Evolutionary conservation across 1,139 yeast genomes (phyloP).

Genomic region (Geotrichum histeridarum): DNA sequence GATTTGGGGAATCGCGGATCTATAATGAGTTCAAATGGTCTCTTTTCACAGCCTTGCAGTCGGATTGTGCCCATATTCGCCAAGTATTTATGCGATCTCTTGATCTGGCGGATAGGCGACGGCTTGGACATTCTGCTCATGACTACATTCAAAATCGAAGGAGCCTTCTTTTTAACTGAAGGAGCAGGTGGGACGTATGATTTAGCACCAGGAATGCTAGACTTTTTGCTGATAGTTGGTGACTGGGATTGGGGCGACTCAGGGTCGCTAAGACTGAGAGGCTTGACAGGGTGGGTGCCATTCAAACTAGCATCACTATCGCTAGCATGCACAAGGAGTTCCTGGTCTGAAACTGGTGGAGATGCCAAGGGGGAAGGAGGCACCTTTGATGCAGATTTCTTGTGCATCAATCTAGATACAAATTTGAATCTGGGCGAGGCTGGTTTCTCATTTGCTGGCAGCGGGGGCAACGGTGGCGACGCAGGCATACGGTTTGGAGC

Average conservation of each 20-base stretch:
- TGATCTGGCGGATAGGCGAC: not conserved
- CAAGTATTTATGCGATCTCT: constrained; percentile 4
- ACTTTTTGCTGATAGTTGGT: too few species aligned
- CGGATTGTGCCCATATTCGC: constrained; percentile 12
- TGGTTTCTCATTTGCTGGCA: not conserved
- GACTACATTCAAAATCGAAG: not conserved
- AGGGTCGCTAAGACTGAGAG: too few species aligned
- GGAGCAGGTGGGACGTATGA: not conserved
- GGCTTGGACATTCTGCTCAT: not conserved
- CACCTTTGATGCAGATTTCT: not conserved
- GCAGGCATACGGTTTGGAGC: not conserved
- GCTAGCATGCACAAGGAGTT: not conserved
- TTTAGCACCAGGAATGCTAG: too few species aligned
- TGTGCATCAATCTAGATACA: not conserved
- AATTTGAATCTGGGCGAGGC: not conserved
- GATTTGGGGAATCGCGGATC: constrained; percentile 17
- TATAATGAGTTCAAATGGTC: constrained; percentile 9
- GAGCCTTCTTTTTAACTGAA: not conserved
- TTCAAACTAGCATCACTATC: not conserved
- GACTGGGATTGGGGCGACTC: too few species aligned
- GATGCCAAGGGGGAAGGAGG: not conserved
- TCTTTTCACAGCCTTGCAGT: not conserved
- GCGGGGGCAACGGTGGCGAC: not conserved
- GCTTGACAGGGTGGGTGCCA: too few species aligned
- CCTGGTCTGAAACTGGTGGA: not conserved